Evolutionary conservation across 1,139 yeast genomes (phyloP), one percentile per base, ranked within the genome.

Genomic region (Arxiozyma bovina): DNA sequence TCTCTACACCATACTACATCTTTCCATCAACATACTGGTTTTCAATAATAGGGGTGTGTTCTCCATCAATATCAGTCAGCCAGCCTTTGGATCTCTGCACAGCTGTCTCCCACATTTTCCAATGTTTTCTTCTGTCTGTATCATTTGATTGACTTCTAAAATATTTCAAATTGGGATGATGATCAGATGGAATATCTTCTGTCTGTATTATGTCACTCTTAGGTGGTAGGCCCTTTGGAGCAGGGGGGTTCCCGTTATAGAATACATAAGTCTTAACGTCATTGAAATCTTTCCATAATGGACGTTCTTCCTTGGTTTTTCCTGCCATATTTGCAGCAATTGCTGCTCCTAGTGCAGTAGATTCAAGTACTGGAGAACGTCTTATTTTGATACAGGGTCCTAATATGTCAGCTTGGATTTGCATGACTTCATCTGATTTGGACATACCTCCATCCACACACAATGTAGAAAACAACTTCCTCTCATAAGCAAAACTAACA

Each of bases 391-490:
- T 89, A 69, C 96, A 89, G 1, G 89, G 89, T 0, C 91, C 91
- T 63, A 90, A 77, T 59, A 91, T 83, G 70, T 91, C 95, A 12
- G 96, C 87, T 73, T 91, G 98, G 61, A 91, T 89, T 74, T 88
- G 96, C 85, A 91, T 86, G 54, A 91, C 94, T 64, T 87, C 93
- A 67, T 86, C 86, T 11, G 96, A 90, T 65, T 87, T 83, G 45
- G 96, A 87, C 94, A 91, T 86, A 62, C 98, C 98, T 56, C 98
- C 98, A 69, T 91, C 98, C 30, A 90, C 96, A 17, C 88, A 85
- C 61, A 85, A 75, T 12, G 77, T 69, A 21, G 83, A 77, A 58
- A 84, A 75, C 43, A 83, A 81, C 18, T 74, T 68, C 57, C 71
- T 68, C 54, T 70, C 74, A 53, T 71, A 70, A 45, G 70, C 68